A percentile compares a stretch with the other conserved stretches of the same genome.
Conservation (phyloP, 257 asterid genomes). For the Nyctanthes arbortristis region DNA sequence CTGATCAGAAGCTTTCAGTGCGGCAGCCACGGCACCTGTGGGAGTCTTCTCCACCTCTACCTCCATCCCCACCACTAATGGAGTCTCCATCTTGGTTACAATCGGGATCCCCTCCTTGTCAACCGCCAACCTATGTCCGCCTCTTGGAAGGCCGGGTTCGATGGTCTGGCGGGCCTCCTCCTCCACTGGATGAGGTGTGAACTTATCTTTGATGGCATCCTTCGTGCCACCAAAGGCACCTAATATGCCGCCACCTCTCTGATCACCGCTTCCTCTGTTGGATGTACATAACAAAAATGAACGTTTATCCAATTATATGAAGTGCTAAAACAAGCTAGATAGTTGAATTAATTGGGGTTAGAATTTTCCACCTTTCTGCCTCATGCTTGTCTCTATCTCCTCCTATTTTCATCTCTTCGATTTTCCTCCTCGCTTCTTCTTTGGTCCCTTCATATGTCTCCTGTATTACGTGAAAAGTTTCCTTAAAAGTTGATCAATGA, state of each 20-base stretch:
- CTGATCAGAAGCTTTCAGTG: slow-evolving; percentile 47
- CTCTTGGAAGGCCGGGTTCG: slow-evolving; percentile 27
- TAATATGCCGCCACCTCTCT: slow-evolving; percentile 43
- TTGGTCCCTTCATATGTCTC: slow-evolving; percentile 43
- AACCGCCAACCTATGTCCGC: slow-evolving; percentile 32
- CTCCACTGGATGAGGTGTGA: slow-evolving; percentile 37
- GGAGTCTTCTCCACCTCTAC: slow-evolving; percentile 38
- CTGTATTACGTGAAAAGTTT: slow-evolving; percentile 23
- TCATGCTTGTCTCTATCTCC: slow-evolving; percentile 32
- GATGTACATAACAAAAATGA: not conserved
- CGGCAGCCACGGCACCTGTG: slow-evolving; percentile 29
- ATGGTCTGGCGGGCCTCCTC: slow-evolving; percentile 9
- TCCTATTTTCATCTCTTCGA: slow-evolving; percentile 54
- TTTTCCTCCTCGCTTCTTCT: slow-evolving; percentile 55
- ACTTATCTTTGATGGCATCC: slow-evolving; percentile 49
- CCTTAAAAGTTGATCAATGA: slow-evolving; percentile 9
- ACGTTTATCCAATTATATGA: too few relatives aligned
- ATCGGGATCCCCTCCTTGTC: slow-evolving; percentile 49
- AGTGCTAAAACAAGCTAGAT: slow-evolving; percentile 3
- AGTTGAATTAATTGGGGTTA: slow-evolving; percentile 16
- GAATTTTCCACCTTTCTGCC: slow-evolving; percentile 12
- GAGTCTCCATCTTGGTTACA: too few relatives aligned
- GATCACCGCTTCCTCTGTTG: slow-evolving; percentile 31
- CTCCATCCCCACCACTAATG: slow-evolving; percentile 42
- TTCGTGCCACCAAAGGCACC: slow-evolving; percentile 47